These are phyloP conservation scores for Coemansia brasiliensis DNA, from an alignment of 192 early-diverging fungal genomes.

Conservation along the genomic window DNA sequence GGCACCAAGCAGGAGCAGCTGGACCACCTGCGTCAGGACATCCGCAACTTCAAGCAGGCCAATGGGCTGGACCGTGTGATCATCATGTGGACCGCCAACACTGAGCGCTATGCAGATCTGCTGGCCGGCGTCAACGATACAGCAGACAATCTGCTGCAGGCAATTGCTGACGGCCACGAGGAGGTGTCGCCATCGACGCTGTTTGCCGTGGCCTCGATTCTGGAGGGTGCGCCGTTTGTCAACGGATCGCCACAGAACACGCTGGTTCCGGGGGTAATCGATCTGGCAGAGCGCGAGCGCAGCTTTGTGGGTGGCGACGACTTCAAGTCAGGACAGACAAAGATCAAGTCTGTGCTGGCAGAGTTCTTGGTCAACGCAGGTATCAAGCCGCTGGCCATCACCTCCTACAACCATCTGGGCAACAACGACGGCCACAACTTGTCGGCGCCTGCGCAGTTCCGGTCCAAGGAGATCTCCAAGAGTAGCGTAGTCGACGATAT, in stretches of 20 bases:
- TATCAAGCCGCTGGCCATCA: slow-evolving; percentile 96
- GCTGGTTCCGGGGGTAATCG: slow-evolving; percentile 93
- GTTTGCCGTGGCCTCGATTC: slow-evolving; percentile 95
- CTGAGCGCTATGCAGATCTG: slow-evolving; percentile 80
- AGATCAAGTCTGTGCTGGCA: slow-evolving; percentile 98
- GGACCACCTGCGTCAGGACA: slow-evolving; percentile 91
- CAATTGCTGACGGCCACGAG: slow-evolving; percentile 78
- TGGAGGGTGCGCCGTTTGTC: slow-evolving; percentile 94
- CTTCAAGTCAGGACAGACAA: slow-evolving; percentile 99
- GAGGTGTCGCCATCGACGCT: slow-evolving; percentile 95
- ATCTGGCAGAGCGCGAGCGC: slow-evolving; percentile 83
- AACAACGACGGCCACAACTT: slow-evolving; percentile 99
- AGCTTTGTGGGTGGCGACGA: slow-evolving; percentile 98
- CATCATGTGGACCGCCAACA: slow-evolving; percentile 99
- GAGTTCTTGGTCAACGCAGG: slow-evolving; percentile 99
- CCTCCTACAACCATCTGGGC: slow-evolving; percentile 97
- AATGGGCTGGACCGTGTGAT: slow-evolving; percentile 91
- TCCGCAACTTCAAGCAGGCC: slow-evolving; percentile 89
- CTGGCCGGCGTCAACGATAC: slow-evolving; percentile 95
- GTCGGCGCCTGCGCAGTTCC: slow-evolving; percentile 96
- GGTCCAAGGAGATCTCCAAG: slow-evolving; percentile 99
- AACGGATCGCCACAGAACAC: slow-evolving; percentile 99
- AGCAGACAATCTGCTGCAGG: slow-evolving; percentile 83
- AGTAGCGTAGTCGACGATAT: slow-evolving; percentile 99
- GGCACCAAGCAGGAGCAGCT: slow-evolving; percentile 87